Evolutionary conservation across 176 grass and related monocot species (phyloP), one percentile per base, ranked within the genome.

Genomic region (Calamus simplicifolius): DNA sequence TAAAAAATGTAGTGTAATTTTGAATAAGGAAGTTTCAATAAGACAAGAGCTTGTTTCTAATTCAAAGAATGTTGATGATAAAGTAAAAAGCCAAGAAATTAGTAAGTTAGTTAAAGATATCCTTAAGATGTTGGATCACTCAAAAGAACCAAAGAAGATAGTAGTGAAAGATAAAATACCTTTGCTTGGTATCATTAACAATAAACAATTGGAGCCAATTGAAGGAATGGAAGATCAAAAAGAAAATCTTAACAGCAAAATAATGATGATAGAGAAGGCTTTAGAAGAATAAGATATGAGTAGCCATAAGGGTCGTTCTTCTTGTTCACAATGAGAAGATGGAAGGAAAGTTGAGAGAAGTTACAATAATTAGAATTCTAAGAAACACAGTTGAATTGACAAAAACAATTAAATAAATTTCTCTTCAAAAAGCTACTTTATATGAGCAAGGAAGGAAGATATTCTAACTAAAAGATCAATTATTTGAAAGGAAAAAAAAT

Each of bases 251-350:
- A 87, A 91, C 74, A 53, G 63, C 38, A 88, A 78, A 75, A 58
- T 60, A 67, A 76, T 84, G 48, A 82, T 74, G 64, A 29, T 21
- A 79, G 86, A 79, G 4, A 73, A 35, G 28, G 59, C 48, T 64
- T 74, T 70, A 23, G 73, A 78, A 64, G 76, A 80, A 27, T 79
- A 57, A 74, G 77, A 76, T 52, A 51, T 70, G 70, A 71, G 31
- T 75, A 80, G 18, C 64, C 62, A 72, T 49, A 88, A 61, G 57
- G 61, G 78, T 38, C 56, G 66, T 50, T 31, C 54, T 64, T 29
- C 60, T 60, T 76, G 83, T 64, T 73, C 67, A 49, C 79, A 80
- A 48, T 85, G 85, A 66, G 88, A 97, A 78, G 81, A 50, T 69
- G 1, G 21, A 23, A 23, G 21, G 21, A 23, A 23, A 23, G 21